A percentile compares a stretch with the other conserved stretches of the same genome.
Evolutionary conservation across 2,329 filamentous ascomycete genomes (phyloP).

Genomic region (Exophiala aquamarina): DNA sequence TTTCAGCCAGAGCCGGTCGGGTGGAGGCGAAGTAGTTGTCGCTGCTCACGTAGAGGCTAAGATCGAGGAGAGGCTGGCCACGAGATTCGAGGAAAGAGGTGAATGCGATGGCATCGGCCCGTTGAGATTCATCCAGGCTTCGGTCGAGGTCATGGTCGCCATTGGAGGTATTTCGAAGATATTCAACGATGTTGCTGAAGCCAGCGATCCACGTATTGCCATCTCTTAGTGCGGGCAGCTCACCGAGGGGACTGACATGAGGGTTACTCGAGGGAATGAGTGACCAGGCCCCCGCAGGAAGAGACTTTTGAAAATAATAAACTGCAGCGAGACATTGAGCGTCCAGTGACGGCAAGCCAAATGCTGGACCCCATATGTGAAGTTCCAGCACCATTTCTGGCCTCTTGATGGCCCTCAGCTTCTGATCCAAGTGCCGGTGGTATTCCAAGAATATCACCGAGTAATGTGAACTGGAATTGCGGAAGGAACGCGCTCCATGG

Average conservation of each 20-base stretch:
- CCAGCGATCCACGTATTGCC: conserved; percentile 54
- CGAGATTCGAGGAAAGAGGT: conserved; percentile 71
- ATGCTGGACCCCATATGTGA: conserved; percentile 87
- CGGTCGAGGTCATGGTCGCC: conserved; percentile 51
- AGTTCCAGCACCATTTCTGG: conserved; percentile 64
- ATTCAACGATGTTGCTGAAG: conserved; percentile 55
- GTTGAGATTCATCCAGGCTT: conserved; percentile 41
- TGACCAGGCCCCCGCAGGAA: conserved; percentile 63
- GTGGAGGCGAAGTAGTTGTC: conserved; percentile 80
- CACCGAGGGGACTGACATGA: conserved; percentile 64
- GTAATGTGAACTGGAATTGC: too few relatives aligned
- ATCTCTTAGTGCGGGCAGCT: conserved; percentile 59
- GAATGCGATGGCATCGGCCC: conserved; percentile 46
- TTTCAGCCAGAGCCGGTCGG: conserved; percentile 73
- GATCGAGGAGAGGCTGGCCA: conserved; percentile 75
- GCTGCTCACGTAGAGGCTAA: conserved; percentile 86
- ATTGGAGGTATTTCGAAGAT: conserved; percentile 47
- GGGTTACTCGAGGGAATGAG: conserved; percentile 73
- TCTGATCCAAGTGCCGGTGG: too few relatives aligned
- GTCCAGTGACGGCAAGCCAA: conserved; percentile 86
- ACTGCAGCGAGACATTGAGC: conserved; percentile 84
- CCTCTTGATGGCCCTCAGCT: conserved; percentile 1
- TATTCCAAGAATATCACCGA: too few relatives aligned
- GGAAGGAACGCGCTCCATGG: neutral
- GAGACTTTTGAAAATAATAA: conserved; percentile 67